Evolutionary conservation across 768 basidiomycete species (phyloP).

Genomic region (Tricholoma bakamatsutake): DNA sequence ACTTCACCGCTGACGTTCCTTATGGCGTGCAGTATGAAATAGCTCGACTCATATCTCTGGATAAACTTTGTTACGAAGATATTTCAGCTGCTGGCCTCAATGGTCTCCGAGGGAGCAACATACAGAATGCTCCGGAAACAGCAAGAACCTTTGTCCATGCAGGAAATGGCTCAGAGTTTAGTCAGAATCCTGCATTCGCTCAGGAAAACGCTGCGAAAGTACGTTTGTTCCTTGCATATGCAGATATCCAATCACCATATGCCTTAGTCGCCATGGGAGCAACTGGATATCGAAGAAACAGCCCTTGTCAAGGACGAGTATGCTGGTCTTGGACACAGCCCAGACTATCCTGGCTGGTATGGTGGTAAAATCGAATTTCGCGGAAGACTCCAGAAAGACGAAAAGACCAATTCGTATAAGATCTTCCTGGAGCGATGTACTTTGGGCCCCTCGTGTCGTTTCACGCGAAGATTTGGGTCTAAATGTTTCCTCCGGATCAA

Average conservation of each 20-base stretch:
- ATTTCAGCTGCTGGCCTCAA: slow-evolving; percentile 23
- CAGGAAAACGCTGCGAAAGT: slow-evolving; percentile 32
- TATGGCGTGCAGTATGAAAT: slow-evolving; percentile 48
- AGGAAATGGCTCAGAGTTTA: neutral
- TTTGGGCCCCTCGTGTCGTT: slow-evolving; percentile 50
- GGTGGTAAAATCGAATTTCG: slow-evolving; percentile 57
- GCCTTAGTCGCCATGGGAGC: slow-evolving; percentile 52
- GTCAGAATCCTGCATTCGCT: slow-evolving; percentile 24
- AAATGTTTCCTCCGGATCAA: slow-evolving; percentile 47
- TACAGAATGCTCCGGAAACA: slow-evolving; percentile 22
- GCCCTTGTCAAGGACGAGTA: slow-evolving; percentile 26
- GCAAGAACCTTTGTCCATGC: slow-evolving; percentile 10
- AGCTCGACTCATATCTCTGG: slow-evolving; percentile 32
- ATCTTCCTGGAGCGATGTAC: slow-evolving; percentile 43
- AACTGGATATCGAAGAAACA: slow-evolving; percentile 52
- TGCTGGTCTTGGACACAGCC: slow-evolving; percentile 38
- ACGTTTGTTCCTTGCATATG: neutral
- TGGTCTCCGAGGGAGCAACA: slow-evolving; percentile 25
- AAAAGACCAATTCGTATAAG: slow-evolving; percentile 19
- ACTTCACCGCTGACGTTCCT: slow-evolving; percentile 19
- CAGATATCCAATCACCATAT: neutral
- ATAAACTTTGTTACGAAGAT: slow-evolving; percentile 19
- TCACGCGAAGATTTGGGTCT: slow-evolving; percentile 61
- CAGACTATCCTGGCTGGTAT: slow-evolving; percentile 40
- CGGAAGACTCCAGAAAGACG: slow-evolving; percentile 26